Evolutionary conservation across 2,329 filamentous ascomycete species (phyloP), one percentile per base, ranked within the genome.

Genomic region (Diaporthe vaccinii): DNA sequence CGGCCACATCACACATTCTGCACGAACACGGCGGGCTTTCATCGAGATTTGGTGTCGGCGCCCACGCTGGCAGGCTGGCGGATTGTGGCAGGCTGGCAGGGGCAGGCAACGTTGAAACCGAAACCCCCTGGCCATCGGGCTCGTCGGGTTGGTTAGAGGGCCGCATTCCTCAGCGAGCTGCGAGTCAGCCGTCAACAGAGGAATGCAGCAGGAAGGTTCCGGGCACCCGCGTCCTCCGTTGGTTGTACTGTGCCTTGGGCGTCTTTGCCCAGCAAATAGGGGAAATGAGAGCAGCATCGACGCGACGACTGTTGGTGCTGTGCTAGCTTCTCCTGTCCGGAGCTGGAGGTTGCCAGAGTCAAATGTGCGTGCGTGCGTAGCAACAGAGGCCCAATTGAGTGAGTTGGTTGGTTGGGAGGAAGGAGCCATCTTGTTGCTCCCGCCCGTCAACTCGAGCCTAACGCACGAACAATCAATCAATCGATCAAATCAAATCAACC

Each of bases 131-230:
- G 65, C 49, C 22, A 31, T 53, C 65, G 34, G 65, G 31, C 41
- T 36, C 39, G 59, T 46, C 59, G 59, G 41, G 62, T 31, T 69
- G 31, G 65, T 5, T 39, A 55, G n/a, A 17, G 39, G 31, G 65
- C 53, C 25, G n/a, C 46, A 68, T 68, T 68, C 34, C 65, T 68
- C 46, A 36, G 31, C 65, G 8, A 4, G 46, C 65, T 28, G n/a
- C 65, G 65, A 69, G 65, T 69, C 65, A 68, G 65, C 65, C 6
- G 22, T 39, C 65, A 41, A 41, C 49, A 31, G 44, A 53, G 31
- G 65, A 28, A 28, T 55, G 51, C 65, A 69, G 28, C 65, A 55
- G n/a, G 4, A 68, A 39, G n/a, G 34, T 68, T 69, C 65, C 65
- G 49, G n/a, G 65, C 65, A 41, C 28, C 65, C 46, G 65, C 46